phyloP scores from a whole-genome alignment of 352 stramenopile species.

The Aphanomyces stellatus region DNA sequence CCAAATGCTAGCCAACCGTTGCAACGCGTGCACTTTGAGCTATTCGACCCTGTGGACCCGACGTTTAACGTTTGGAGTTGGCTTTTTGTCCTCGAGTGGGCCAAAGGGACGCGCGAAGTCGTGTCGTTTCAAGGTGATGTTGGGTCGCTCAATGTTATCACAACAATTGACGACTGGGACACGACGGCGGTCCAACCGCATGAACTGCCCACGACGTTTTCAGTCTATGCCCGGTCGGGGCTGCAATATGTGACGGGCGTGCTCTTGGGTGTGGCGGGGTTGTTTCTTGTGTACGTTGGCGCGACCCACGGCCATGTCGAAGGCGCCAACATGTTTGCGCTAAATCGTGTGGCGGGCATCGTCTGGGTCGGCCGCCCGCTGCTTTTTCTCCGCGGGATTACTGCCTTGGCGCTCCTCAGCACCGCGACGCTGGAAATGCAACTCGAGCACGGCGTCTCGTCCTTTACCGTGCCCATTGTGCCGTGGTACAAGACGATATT shows the following conservation, averaged over 20 bases:
- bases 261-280: background rate
- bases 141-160: background rate
- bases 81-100: no score
- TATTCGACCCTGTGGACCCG: no score
- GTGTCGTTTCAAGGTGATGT: conserved; percentile 10
- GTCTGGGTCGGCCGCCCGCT: conserved; percentile 7
- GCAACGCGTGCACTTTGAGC: no score
- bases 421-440: background rate
- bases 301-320: background rate
- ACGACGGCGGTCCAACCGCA: background rate
- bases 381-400: background rate
- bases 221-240: background rate
- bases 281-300: background rate
- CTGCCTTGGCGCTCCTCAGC: background rate
- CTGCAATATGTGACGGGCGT: background rate
- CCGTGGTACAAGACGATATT: background rate
- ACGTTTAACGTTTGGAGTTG: no score
- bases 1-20: no score
- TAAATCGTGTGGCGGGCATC: conserved; percentile 4
- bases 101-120: no score
- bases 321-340: background rate
- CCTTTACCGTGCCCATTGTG: no score
- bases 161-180: background rate
- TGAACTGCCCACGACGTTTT: background rate
- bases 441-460: background rate